Base-by-base conservation (phyloP, 352 stramenopile species). In the Pythium chondricola region DNA sequence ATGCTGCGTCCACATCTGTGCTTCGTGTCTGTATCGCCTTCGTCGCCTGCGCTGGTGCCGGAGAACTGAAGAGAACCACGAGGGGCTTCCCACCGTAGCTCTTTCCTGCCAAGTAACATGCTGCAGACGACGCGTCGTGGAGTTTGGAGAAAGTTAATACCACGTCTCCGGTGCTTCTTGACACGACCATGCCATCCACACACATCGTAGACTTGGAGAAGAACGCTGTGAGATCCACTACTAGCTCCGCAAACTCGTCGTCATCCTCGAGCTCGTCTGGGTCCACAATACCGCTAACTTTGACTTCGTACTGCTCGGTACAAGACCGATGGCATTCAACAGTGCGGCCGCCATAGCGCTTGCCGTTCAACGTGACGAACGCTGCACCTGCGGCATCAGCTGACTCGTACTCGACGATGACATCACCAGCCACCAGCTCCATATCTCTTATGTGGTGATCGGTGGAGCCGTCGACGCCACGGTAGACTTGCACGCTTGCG, bases 161-260 rank as follows among this genome's bases (percentile, higher is more conserved):
- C n/a, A n/a, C n/a, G n/a, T n/a, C n/a, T n/a, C n/a, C n/a, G n/a
- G n/a, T n/a, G n/a, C n/a, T n/a, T n/a, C n/a, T n/a, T n/a, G n/a
- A n/a, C n/a, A n/a, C n/a, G n/a, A n/a, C n/a, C n/a, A n/a, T n/a
- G n/a, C n/a, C n/a, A n/a, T n/a, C n/a, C n/a, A n/a, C n/a, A n/a
- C n/a, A n/a, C n/a, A n/a, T n/a, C n/a, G n/a, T n/a, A 50, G 60
- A 48, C 1, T 52, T 58, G 13, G 8, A 33, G 22, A 71, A 68
- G 24, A 56, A 43, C 17, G 59, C 27, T 25, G 41, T 33, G 18
- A 74, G 41, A 50, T 80, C 67, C 6, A 60, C 48, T 16, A 65
- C 18, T 0, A 72, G 37, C 48, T 79, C 71, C 13, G 26, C 46
- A 11, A 54, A 65, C 51, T 83, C 69, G 27, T 83, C 69, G 3